Percentiles rank a stretch among this genome's conserved stretches.
Conservation (phyloP, 139 green algal species). For the Coelastrella sp. region DNA sequence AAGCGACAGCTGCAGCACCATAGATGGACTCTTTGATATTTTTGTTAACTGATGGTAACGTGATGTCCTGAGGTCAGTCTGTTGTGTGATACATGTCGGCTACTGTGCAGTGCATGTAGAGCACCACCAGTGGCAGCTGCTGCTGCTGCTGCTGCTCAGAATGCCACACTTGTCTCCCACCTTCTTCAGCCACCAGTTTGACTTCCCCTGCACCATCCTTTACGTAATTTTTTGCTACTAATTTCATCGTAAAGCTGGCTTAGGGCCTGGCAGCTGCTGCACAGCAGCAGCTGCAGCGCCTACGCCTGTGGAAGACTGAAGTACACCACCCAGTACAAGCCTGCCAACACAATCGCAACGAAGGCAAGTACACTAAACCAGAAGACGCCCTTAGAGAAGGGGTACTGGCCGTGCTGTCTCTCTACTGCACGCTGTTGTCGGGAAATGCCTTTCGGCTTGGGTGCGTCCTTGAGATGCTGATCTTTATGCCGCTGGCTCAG, state of each 20-base stretch:
- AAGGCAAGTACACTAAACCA: slow-evolving; percentile 48
- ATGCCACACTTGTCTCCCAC: slow-evolving; percentile 50
- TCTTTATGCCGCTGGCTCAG: slow-evolving; percentile 20
- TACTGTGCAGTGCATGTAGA: too few relatives aligned
- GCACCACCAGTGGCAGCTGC: too few relatives aligned
- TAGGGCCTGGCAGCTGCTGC: neutral
- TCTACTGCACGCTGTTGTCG: slow-evolving; percentile 6
- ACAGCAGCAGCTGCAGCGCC: neutral
- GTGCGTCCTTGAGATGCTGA: neutral
- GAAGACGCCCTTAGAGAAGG: slow-evolving; percentile 12
- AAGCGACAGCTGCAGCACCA: too few relatives aligned
- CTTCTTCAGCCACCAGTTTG: slow-evolving; percentile 87
- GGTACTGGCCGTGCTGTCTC: slow-evolving; percentile 19
- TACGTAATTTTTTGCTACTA: slow-evolving; percentile 65
- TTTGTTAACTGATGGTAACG: too few relatives aligned
- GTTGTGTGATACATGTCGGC: too few relatives aligned
- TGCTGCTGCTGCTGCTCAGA: neutral
- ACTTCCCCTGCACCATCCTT: slow-evolving; percentile 72
- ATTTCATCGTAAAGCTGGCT: slow-evolving; percentile 75
- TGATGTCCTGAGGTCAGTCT: too few relatives aligned
- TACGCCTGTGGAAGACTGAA: slow-evolving; percentile 16
- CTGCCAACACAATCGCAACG: slow-evolving; percentile 42
- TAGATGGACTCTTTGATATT: too few relatives aligned
- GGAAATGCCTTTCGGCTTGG: slow-evolving; percentile 6
- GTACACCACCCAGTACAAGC: slow-evolving; percentile 53